Conservation (phyloP, 2,329 filamentous ascomycete species). For the Nigrospora oryzae region DNA sequence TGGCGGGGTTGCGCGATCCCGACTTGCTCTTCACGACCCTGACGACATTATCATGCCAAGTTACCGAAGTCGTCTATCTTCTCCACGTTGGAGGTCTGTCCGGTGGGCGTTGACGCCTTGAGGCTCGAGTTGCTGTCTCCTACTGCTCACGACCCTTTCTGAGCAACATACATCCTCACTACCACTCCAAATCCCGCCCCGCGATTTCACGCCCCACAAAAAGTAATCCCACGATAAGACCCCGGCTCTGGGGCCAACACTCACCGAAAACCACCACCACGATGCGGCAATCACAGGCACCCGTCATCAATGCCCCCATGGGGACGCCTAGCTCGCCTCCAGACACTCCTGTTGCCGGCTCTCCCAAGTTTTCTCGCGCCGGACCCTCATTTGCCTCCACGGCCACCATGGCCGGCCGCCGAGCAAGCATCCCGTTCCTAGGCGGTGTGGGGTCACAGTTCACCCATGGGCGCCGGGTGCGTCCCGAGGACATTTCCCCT, state of each 20-base stretch:
- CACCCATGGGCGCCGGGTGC: slow-evolving; percentile 15
- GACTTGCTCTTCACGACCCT: slow-evolving; percentile 14
- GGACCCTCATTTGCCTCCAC: slow-evolving; percentile 11
- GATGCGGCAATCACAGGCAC: slow-evolving; percentile 19
- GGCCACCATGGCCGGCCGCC: slow-evolving; percentile 8
- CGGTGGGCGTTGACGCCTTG: slow-evolving; percentile 33
- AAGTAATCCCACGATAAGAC: background rate
- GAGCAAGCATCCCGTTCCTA: slow-evolving; percentile 10
- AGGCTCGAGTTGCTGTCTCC: slow-evolving; percentile 14
- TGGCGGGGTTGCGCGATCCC: background rate
- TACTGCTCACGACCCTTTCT: slow-evolving; percentile 8
- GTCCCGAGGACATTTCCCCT: slow-evolving; percentile 21
- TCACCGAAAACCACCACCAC: slow-evolving; percentile 4
- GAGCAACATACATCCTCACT: background rate
- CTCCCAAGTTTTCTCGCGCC: slow-evolving; percentile 9
- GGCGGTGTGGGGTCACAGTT: slow-evolving; percentile 18
- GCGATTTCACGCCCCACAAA: slow-evolving; percentile 20
- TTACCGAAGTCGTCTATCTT: slow-evolving; percentile 28
- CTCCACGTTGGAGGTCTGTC: slow-evolving; percentile 36
- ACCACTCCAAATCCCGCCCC: slow-evolving; percentile 11
- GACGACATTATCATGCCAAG: slow-evolving; percentile 36
- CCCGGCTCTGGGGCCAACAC: no score
- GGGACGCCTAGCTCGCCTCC: slow-evolving; percentile 29
- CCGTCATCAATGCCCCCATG: slow-evolving; percentile 12
- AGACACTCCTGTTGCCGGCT: slow-evolving; percentile 27